Base-by-base conservation (phyloP, 176 grass and related monocot species). In the Elaeis guineensis region DNA sequence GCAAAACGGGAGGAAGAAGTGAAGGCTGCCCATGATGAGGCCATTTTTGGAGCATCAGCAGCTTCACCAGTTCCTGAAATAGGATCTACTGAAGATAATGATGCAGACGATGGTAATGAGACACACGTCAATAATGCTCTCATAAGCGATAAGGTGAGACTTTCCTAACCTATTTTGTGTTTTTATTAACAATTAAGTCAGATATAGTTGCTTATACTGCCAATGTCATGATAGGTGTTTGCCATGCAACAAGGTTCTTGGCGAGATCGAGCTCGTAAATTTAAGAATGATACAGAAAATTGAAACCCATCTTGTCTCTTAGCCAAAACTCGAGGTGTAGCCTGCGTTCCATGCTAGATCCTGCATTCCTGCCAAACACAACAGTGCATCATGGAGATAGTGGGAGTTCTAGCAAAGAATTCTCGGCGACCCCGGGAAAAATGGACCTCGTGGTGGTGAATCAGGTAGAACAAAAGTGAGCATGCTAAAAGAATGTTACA, bases 201-300 rank as follows among this genome's bases (percentile, higher is more conserved):
- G 6, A 21, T 44, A 50, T 11, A 24, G 50, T 64, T 35, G 57
- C 59, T 88, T 12, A 72, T 60, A 5, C 58, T 64, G 54, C 14
- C 26, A 55, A 29, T 9, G 59, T 30, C 65, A 54, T 3, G 11
- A 6, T 69, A 96, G 91, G 61, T 90, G 64, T 44, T 96, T 49
- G 80, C 86, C 9, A 88, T 69, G 77, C 91, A 87, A 71, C 85
- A 79, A 63, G 81, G 80, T 64, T 90, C 91, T 23, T 96, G 86
- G 91, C 79, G 83, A 72, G 91, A 96, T 54, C 59, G 91, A 57
- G 81, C 75, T 69, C 68, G 79, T 22, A 90, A 77, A 69, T 57
- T 83, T 70, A 75, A 69, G 52, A 70, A 85, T 61, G 56, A 67
- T 69, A 65, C 61, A 17, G 77, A 82, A 67, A 76, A 68, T 54